phyloP scores from a whole-genome alignment of 257 asterid species.

The Gardenia jasminoides region DNA sequence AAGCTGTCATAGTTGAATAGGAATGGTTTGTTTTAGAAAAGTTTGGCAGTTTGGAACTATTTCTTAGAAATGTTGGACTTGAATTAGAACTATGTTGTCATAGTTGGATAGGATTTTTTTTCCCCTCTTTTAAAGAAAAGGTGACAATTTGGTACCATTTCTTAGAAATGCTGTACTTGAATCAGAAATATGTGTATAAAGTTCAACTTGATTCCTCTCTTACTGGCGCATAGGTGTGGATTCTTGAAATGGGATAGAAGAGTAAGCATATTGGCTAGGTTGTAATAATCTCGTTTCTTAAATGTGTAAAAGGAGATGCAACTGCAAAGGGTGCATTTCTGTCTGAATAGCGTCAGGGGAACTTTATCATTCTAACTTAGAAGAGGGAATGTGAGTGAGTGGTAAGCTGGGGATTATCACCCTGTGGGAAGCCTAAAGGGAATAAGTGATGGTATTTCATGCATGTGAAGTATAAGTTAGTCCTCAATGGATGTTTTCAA shows the following conservation, averaged over 20 bases:
- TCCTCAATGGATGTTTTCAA: not conserved
- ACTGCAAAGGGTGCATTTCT: not conserved
- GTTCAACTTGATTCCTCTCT: not conserved
- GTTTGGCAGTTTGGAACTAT: not conserved
- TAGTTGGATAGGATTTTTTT: not conserved
- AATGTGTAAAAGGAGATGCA: not conserved
- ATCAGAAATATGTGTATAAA: not conserved
- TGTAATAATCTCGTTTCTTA: not conserved
- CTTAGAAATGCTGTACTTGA: not conserved
- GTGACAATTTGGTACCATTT: not conserved
- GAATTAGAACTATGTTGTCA: not conserved
- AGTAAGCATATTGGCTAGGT: not conserved
- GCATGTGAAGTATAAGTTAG: not conserved
- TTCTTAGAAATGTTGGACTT: not conserved
- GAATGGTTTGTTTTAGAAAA: not conserved
- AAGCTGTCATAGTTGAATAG: not conserved
- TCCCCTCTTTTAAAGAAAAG: too few relatives aligned
- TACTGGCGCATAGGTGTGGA: not conserved
- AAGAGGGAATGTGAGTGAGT: not conserved
- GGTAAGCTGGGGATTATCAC: not conserved
- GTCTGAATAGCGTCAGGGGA: not conserved
- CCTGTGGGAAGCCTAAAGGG: not conserved
- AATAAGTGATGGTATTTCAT: not conserved
- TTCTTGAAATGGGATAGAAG: not conserved
- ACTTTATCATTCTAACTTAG: not conserved